Base-by-base conservation (phyloP, 768 basidiomycete species). In the Pisolithus microcarpus region DNA sequence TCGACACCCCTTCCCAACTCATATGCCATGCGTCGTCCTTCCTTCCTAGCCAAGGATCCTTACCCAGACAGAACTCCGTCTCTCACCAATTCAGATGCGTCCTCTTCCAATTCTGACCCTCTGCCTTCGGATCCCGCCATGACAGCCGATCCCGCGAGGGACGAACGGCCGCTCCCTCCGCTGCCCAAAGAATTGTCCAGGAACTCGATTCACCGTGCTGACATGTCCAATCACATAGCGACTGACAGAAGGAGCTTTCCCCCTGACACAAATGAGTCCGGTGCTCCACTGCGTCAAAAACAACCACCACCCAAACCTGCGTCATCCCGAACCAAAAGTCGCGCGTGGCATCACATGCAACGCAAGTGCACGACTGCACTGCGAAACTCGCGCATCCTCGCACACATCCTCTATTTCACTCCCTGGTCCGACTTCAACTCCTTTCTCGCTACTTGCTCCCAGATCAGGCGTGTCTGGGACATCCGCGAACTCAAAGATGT, bases 371-470 rank as follows among this genome's bases (percentile, higher is more conserved):
- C 59, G 19, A 48, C 56, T 11, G 53, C 69, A 0, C 61, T 75
- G 3, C 61, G 62, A 21, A 58, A 71, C 7, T 72, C 75, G 8
- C 56, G 57, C 1, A 52, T 74, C 18, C 61, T 78, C 18, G 48
- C 58, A 18, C 43, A 48, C 10, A 46, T 78, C 4, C 60, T 77
- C 38, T 56, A 34, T 23, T 59, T 56, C 30, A 21, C 65, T 3
- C n/a, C 54, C 16, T 77, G 75, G 71, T 53, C 50, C 26, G 73
- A 76, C 58, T 70, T 78, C 52, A 64, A 67, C 39, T 61, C 70
- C 18, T 63, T 78, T 48, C 61, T 65, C 21, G 59, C 63, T 38
- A 69, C 72, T 8, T 73, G 64, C 45, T 59, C 64, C 6, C 57
- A 59, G 16, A 68, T 72, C 48, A 64, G 75, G 36, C 60, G 55